Base-by-base conservation (phyloP, 2,329 filamentous ascomycete genomes). In the Tricladium varicosporioides region DNA sequence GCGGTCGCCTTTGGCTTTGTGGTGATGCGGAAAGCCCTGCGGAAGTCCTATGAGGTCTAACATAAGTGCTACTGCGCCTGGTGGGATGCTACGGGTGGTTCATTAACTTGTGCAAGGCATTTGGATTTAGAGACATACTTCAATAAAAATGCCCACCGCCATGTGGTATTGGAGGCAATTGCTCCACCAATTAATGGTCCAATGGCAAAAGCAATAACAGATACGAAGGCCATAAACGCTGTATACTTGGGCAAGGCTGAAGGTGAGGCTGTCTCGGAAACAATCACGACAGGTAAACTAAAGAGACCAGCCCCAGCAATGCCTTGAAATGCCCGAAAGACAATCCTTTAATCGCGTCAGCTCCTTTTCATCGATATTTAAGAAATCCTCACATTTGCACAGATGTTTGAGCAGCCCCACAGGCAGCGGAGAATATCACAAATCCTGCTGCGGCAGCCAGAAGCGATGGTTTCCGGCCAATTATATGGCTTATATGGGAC, bases 191-290 rank as follows among this genome's bases (percentile, higher is more conserved):
- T n/a, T 2, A 62, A 19, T 2, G 58, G 60, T 5, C 60, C 57
- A 0, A 61, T 15, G 18, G 54, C 47, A 18, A 55, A 48, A 8
- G 57, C 49, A 11, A 51, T 42, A 0, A 80, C 80, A 2, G 82
- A 73, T 1, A 80, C 55, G 2, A 22, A 31, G 7, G 16, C 18
- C 11, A 55, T n/a, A 8, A 72, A 64, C 2, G 66, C 70, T 42
- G 74, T 69, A 14, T 50, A 50, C 15, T 40, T 50, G 4, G 48
- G 74, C 46, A 78, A 67, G 56, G 79, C 71, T 9, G 73, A 66
- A 14, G 81, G 65, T 0, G 78, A 74, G 0, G 80, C 73, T 5
- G 82, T 64, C 54, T 82, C 80, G n/a, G 73, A 75, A 2, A 80
- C 67, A 11, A 82, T 72, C 54, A 80, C 74, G 32, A 76, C 74